phyloP scores from a whole-genome alignment of 1,284 basidiomycete species.

The Volvariella surrecta region DNA sequence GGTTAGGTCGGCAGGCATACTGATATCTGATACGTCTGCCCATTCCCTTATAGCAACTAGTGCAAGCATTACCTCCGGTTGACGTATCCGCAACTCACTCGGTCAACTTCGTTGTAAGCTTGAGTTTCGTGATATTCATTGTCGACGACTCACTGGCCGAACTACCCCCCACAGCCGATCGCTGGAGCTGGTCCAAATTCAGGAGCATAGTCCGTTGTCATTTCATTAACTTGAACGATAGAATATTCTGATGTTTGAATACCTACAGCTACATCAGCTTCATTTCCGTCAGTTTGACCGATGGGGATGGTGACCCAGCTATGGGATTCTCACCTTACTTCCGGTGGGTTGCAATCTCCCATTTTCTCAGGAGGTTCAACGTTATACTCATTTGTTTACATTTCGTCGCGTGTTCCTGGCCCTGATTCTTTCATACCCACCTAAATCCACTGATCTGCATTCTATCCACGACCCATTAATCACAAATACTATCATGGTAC shows the following conservation, averaged over 20 bases:
- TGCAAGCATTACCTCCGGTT: slow-evolving; percentile 38
- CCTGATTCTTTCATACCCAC: background rate
- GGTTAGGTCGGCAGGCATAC: slow-evolving; percentile 1
- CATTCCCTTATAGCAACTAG: slow-evolving; percentile 31
- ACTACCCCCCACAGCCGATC: slow-evolving; percentile 23
- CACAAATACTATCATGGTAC: slow-evolving; percentile 1
- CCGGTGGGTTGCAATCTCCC: slow-evolving; percentile 25
- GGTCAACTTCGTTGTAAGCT: slow-evolving; percentile 45
- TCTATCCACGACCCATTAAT: slow-evolving; percentile 4
- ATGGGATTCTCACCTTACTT: slow-evolving; percentile 47
- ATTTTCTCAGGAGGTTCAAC: background rate
- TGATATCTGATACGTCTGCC: background rate
- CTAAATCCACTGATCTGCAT: slow-evolving; percentile 4
- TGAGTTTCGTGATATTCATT: slow-evolving; percentile 12
- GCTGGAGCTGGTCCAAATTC: slow-evolving; percentile 46
- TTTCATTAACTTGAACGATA: background rate
- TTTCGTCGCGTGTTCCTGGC: no score
- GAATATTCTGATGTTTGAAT: slow-evolving; percentile 3
- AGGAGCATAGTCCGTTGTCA: slow-evolving; percentile 36
- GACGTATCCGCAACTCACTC: slow-evolving; percentile 47
- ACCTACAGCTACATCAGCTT: slow-evolving; percentile 50
- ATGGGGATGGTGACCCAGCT: slow-evolving; percentile 27
- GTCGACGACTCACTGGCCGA: background rate
- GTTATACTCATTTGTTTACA: no score
- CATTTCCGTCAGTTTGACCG: slow-evolving; percentile 29